These are phyloP conservation scores for Sporothrix humicola DNA, from an alignment of 2,329 filamentous ascomycete genomes.

Conservation along the genomic window DNA sequence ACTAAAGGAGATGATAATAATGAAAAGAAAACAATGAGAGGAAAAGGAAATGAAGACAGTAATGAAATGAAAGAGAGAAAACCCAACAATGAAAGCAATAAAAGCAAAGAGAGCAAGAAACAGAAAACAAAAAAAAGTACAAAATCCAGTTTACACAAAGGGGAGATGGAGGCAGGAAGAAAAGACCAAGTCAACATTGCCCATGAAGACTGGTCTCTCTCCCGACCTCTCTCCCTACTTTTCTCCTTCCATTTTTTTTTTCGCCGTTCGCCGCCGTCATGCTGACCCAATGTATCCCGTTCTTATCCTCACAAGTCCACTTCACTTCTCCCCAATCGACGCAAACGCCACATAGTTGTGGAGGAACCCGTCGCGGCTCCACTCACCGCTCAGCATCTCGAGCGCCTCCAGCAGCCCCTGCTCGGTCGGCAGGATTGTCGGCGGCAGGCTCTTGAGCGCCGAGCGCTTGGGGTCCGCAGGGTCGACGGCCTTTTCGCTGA, in stretches of 20 bases:
- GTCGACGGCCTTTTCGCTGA: conserved; percentile 71
- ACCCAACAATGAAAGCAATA: conserved; percentile 7
- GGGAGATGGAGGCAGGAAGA: not conserved
- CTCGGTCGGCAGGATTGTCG: conserved; percentile 67
- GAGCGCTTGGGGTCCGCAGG: conserved; percentile 52
- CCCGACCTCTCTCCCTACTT: not conserved
- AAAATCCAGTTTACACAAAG: conserved; percentile 22
- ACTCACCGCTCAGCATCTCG: conserved; percentile 66
- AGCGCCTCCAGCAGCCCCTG: conserved; percentile 71
- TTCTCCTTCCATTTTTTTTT: not conserved
- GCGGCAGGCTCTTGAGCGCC: conserved; percentile 55
- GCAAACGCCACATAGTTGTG: conserved; percentile 71
- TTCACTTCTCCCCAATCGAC: conserved; percentile 49
- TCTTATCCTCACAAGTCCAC: too few species aligned
- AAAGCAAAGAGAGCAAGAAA: not conserved
- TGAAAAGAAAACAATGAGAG: not conserved
- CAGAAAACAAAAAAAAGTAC: not conserved
- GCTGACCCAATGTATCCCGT: not conserved
- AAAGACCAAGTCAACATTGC: not conserved
- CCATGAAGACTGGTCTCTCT: too few species aligned
- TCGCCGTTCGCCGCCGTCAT: conserved; percentile 22
- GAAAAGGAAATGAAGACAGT: not conserved
- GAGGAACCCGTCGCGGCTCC: conserved; percentile 68
- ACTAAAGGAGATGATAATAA: not conserved
- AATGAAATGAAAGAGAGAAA: not conserved